Evolutionary conservation across 495 filamentous ascomycete species (phyloP).

Genomic region (Xylaria longipes): DNA sequence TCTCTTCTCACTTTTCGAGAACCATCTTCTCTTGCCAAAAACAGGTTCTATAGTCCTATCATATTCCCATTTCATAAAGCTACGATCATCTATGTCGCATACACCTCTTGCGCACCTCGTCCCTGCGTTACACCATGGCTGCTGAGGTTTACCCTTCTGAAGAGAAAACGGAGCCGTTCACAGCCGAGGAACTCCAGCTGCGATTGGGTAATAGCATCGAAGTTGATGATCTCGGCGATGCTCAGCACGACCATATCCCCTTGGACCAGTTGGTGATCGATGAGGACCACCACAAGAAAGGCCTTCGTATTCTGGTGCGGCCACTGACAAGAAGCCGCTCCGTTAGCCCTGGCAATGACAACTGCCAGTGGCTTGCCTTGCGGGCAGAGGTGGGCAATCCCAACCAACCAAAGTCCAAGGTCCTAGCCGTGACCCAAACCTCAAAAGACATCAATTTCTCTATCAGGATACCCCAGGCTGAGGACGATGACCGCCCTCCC

Average conservation of each 20-base stretch:
- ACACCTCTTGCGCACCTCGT: constrained; percentile 7
- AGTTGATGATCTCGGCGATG: constrained; percentile 42
- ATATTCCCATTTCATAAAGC: constrained; percentile 15
- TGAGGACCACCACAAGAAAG: constrained; percentile 47
- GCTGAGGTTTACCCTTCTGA: constrained; percentile 50
- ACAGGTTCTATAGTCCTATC: constrained; percentile 4
- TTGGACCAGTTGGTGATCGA: constrained; percentile 53
- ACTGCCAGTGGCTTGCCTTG: constrained; percentile 51
- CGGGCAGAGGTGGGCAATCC: constrained; percentile 51
- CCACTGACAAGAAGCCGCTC: constrained; percentile 54
- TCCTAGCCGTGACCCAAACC: constrained; percentile 58
- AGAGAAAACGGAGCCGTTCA: constrained; percentile 59
- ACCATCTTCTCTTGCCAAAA: constrained; percentile 19
- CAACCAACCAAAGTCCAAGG: constrained; percentile 51
- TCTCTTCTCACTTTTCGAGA: constrained; percentile 22
- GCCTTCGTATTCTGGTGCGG: constrained; percentile 55
- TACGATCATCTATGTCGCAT: constrained; percentile 21
- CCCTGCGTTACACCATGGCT: constrained; percentile 41
- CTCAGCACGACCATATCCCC: constrained; percentile 43
- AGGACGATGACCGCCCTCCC: constrained; percentile 44
- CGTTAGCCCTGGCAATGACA: constrained; percentile 54
- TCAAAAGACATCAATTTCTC: constrained; percentile 56
- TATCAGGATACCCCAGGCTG: constrained; percentile 52
- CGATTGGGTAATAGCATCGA: constrained; percentile 43
- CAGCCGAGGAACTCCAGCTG: constrained; percentile 53